Evolutionary conservation across 2,329 filamentous ascomycete genomes (phyloP).

Genomic region (Bipolaris victoriae): DNA sequence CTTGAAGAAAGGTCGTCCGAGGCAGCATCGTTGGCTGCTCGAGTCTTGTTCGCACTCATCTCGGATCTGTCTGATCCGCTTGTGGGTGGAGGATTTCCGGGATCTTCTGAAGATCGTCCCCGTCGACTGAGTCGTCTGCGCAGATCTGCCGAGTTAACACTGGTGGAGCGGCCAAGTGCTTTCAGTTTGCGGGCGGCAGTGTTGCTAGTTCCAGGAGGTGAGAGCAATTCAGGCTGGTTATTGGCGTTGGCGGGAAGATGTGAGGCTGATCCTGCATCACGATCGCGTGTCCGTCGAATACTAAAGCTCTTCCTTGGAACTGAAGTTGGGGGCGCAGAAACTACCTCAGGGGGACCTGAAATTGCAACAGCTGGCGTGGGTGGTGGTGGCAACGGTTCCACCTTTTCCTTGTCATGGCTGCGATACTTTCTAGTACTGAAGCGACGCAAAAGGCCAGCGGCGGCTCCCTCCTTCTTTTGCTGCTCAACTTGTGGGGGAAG

Average conservation of each 20-base stretch:
- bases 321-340: slow-evolving; percentile 59
- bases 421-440: slow-evolving; percentile 86
- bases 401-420: slow-evolving; percentile 60
- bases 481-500: slow-evolving; percentile 60
- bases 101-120: slow-evolving; percentile 60
- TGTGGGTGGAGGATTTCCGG: slow-evolving; percentile 70
- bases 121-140: slow-evolving; percentile 67
- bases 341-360: slow-evolving; percentile 73
- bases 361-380: slow-evolving; percentile 79
- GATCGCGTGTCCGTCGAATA: slow-evolving; percentile 68
- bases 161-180: slow-evolving; percentile 82
- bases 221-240: slow-evolving; percentile 78
- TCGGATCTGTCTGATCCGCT: slow-evolving; percentile 81
- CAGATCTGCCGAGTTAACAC: slow-evolving; percentile 87
- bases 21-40: slow-evolving; percentile 59
- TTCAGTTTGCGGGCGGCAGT: slow-evolving; percentile 66
- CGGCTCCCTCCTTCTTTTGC: slow-evolving; percentile 84
- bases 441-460: slow-evolving; percentile 80
- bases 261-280: slow-evolving; percentile 58
- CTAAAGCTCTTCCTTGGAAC: slow-evolving; percentile 87
- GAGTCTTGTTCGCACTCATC: slow-evolving; percentile 50
- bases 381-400: slow-evolving; percentile 67
- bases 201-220: slow-evolving; percentile 67
- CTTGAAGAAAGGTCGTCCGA: slow-evolving; percentile 54
- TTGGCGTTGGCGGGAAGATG: slow-evolving; percentile 60